A percentile compares a stretch with the other conserved stretches of the same genome.
phyloP scores from a whole-genome alignment of 148 eudicot species.

The Simmondsia chinensis region DNA sequence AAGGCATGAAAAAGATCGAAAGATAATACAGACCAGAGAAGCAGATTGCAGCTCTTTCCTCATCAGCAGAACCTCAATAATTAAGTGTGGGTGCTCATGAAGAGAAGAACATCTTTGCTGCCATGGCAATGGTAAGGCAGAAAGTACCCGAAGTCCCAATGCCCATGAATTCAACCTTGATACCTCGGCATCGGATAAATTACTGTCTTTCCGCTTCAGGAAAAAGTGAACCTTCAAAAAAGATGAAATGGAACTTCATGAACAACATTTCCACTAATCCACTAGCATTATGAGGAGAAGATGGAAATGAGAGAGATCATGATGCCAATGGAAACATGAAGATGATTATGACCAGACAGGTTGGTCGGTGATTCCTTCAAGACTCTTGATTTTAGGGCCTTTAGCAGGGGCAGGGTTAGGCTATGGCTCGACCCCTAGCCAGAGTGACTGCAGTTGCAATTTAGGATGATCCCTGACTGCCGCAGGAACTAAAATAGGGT shows the following conservation, averaged over 20 bases:
- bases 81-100: slow-evolving; percentile 95
- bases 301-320: too few species aligned
- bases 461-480: too few species aligned
- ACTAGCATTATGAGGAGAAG: background rate
- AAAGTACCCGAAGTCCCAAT: slow-evolving; percentile 91
- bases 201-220: slow-evolving; percentile 88
- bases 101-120: slow-evolving; percentile 96
- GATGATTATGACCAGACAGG: too few species aligned
- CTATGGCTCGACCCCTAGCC: too few species aligned
- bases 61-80: slow-evolving; percentile 93
- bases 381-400: too few species aligned
- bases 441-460: too few species aligned
- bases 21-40: slow-evolving; percentile 51
- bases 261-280: background rate
- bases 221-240: slow-evolving; percentile 85
- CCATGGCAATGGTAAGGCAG: slow-evolving; percentile 94
- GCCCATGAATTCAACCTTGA: slow-evolving; percentile 94
- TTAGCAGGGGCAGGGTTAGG: too few species aligned
- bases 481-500: too few species aligned
- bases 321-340: too few species aligned
- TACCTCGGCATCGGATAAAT: slow-evolving; percentile 73
- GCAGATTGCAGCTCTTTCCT: slow-evolving; percentile 96
- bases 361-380: too few species aligned
- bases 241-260: slow-evolving; percentile 1
- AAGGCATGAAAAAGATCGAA: too few species aligned